Evolutionary conservation across 2,329 filamentous ascomycete species (phyloP).

Genomic region (Xylogone sp.): DNA sequence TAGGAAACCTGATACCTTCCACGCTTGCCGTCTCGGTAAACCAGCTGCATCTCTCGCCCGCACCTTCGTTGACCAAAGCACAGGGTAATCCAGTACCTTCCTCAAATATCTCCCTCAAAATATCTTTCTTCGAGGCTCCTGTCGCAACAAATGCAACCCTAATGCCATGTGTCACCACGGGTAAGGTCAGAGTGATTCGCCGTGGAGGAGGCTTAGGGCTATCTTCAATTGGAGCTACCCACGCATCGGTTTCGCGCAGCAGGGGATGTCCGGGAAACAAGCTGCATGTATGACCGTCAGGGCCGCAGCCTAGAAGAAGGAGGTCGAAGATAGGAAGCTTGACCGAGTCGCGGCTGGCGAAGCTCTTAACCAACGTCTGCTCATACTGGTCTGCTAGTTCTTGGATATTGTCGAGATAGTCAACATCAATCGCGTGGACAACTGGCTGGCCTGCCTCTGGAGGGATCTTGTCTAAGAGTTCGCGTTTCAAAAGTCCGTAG

Average conservation of each 20-base stretch:
- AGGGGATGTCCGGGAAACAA: constrained; percentile 89
- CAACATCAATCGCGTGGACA: constrained; percentile 75
- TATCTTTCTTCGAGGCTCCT: constrained; percentile 82
- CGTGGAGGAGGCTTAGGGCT: constrained; percentile 90
- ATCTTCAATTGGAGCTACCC: constrained; percentile 89
- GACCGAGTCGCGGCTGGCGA: constrained; percentile 90
- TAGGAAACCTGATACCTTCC: constrained; percentile 78
- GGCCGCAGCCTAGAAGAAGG: constrained; percentile 86
- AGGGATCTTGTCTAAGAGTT: constrained; percentile 87
- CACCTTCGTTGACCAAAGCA: constrained; percentile 79
- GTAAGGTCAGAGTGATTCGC: constrained; percentile 88
- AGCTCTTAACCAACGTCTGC: constrained; percentile 76
- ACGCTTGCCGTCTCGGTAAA: constrained; percentile 87
- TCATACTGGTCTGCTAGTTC: constrained; percentile 95
- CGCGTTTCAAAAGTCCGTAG: constrained; percentile 80
- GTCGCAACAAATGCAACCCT: constrained; percentile 91
- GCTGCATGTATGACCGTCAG: constrained; percentile 95
- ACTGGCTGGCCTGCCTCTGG: constrained; percentile 56
- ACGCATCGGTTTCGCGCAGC: constrained; percentile 80
- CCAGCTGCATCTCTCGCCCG: constrained; percentile 87
- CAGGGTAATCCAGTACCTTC: constrained; percentile 74
- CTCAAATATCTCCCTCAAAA: constrained; percentile 89
- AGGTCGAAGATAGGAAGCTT: constrained; percentile 94
- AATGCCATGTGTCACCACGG: constrained; percentile 82
- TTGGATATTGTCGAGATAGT: constrained; percentile 69